phyloP scores from a whole-genome alignment of 2,329 filamentous ascomycete species.

The Botrytis galanthina region DNA sequence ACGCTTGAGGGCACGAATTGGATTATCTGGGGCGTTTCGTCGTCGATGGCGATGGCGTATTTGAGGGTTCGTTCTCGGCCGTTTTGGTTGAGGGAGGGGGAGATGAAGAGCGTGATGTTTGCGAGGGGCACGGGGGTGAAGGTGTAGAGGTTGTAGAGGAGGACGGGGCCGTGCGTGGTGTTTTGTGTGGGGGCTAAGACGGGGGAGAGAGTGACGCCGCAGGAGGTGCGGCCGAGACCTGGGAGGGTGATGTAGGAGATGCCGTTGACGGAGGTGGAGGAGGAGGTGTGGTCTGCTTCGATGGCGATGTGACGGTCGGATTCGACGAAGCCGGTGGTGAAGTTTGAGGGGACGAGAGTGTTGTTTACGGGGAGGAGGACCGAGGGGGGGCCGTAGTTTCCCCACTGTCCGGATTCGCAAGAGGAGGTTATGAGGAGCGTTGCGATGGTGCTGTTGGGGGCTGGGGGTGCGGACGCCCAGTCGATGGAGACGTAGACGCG shows the following conservation, averaged over 20 bases:
- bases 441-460: constrained; percentile 45
- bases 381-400: constrained; percentile 46
- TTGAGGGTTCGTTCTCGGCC: constrained; percentile 50
- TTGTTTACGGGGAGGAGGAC: constrained; percentile 56
- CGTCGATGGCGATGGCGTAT: constrained; percentile 50
- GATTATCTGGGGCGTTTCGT: constrained; percentile 40
- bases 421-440: constrained; percentile 53
- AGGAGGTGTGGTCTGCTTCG: constrained; percentile 50
- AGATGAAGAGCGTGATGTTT: constrained; percentile 50
- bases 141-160: constrained; percentile 61
- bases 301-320: constrained; percentile 57
- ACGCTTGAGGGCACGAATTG: constrained; percentile 33
- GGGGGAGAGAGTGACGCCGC: constrained; percentile 57
- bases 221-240: constrained; percentile 56
- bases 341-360: constrained; percentile 49
- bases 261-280: constrained; percentile 42
- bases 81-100: constrained; percentile 49
- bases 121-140: constrained; percentile 47
- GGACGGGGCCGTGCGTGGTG: constrained; percentile 48
- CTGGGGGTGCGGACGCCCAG: constrained; percentile 47
- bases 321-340: constrained; percentile 59
- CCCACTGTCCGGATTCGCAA: constrained; percentile 42
- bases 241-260: constrained; percentile 51
- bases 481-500: constrained; percentile 56
- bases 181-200: constrained; percentile 50